Percentiles rank a stretch among this genome's conserved stretches.
Conservation (phyloP, 2,329 filamentous ascomycete genomes). For the Fonsecaea pedrosoi region DNA sequence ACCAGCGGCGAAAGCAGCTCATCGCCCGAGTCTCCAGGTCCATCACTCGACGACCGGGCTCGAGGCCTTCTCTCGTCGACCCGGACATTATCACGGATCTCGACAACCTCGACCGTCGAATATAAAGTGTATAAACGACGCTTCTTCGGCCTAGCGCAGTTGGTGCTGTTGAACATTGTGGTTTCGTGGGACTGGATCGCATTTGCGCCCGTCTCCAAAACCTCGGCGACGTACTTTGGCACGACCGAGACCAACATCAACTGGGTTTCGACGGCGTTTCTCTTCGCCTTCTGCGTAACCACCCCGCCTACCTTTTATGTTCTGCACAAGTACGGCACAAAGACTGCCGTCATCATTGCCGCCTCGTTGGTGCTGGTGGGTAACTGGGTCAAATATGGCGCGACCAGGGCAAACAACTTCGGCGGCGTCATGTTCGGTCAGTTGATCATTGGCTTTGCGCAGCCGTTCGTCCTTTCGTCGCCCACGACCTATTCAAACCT, state of each 20-base stretch:
- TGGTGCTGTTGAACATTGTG: slow-evolving; percentile 88
- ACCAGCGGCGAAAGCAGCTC: slow-evolving; percentile 9
- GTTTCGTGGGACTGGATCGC: slow-evolving; percentile 98
- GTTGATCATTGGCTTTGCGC: slow-evolving; percentile 84
- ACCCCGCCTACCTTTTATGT: slow-evolving; percentile 78
- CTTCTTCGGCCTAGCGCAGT: slow-evolving; percentile 84
- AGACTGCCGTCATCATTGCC: slow-evolving; percentile 71
- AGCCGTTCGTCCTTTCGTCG: slow-evolving; percentile 89
- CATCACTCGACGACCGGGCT: slow-evolving; percentile 5
- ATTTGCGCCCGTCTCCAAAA: slow-evolving; percentile 80
- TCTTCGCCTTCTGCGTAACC: slow-evolving; percentile 79
- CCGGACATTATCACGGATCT: slow-evolving; percentile 35
- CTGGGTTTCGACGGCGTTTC: slow-evolving; percentile 87
- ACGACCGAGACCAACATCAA: slow-evolving; percentile 81
- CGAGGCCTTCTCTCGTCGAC: neutral
- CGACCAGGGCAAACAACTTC: slow-evolving; percentile 66
- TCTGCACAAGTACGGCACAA: slow-evolving; percentile 78
- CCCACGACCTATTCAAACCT: slow-evolving; percentile 91
- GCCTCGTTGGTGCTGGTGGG: slow-evolving; percentile 77
- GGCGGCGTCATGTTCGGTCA: slow-evolving; percentile 87
- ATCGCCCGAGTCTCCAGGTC: slow-evolving; percentile 19
- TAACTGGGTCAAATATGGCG: slow-evolving; percentile 90
- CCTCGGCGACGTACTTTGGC: slow-evolving; percentile 75
- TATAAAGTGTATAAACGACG: slow-evolving; percentile 78
- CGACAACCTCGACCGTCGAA: slow-evolving; percentile 31